Conservation (phyloP, 2,329 filamentous ascomycete species). For the Neopestalotiopsis rosae region DNA sequence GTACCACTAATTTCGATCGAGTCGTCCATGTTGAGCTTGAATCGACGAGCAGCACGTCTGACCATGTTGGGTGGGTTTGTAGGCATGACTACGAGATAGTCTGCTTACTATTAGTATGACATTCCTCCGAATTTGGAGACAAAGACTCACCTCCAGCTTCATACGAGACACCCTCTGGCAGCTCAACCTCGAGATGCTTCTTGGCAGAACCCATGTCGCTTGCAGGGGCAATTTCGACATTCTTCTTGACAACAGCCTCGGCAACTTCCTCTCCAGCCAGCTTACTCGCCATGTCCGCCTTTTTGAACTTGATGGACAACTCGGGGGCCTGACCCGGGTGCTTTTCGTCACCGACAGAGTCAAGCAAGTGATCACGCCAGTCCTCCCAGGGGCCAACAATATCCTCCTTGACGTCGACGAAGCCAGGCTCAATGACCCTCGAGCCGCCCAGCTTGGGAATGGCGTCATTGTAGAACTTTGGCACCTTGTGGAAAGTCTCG, state of each 20-base stretch:
- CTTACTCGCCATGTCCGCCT: constrained; percentile 4
- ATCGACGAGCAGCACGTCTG: constrained; percentile 6
- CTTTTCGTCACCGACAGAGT: constrained; percentile 10
- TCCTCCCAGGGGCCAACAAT: constrained; percentile 9
- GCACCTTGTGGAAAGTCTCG: constrained; percentile 71
- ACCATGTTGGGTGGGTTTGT: constrained; percentile 8
- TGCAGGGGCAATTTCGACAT: constrained; percentile 3
- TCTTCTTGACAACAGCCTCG: constrained; percentile 9
- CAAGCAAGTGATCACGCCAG: constrained; percentile 1
- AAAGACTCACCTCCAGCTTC: constrained; percentile 1
- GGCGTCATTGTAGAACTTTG: constrained; percentile 63
- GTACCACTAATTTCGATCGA: neutral
- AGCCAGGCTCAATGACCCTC: constrained; percentile 31
- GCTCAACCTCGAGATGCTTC: constrained; percentile 7
- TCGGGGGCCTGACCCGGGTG: constrained; percentile 10
- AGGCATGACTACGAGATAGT: constrained; percentile 8
- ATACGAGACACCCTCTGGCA: neutral
- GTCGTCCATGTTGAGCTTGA: constrained; percentile 14
- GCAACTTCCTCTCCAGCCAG: neutral
- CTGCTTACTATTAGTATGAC: neutral
- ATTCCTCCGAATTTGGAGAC: too few relatives aligned
- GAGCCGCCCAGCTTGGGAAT: constrained; percentile 53
- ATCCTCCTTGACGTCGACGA: constrained; percentile 42
- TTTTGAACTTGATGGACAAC: constrained; percentile 1
- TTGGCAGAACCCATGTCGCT: neutral